Conservation (phyloP, 2,329 filamentous ascomycete genomes). For the Rasamsonia emersonii region DNA sequence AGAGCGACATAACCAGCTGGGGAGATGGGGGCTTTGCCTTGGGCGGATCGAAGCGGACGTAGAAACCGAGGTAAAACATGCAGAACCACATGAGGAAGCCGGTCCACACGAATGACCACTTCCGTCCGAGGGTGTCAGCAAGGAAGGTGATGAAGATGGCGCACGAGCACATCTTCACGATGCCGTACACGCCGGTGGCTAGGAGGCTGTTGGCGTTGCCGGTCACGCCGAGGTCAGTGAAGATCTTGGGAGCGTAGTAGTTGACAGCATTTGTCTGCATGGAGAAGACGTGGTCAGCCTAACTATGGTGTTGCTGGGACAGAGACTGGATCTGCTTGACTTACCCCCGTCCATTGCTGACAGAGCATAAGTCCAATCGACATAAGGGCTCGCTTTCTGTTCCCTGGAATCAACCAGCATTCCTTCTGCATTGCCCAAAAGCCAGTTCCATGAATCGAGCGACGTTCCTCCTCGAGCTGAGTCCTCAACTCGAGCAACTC, state of each 20-base stretch:
- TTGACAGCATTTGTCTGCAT: constrained; percentile 53
- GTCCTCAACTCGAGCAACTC: constrained; percentile 54
- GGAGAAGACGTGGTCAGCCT: too few species aligned
- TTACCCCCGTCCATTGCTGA: constrained; percentile 47
- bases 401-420: constrained; percentile 52
- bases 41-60: constrained; percentile 49
- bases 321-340: too few species aligned
- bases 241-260: constrained; percentile 64
- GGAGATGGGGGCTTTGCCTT: constrained; percentile 43
- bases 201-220: constrained; percentile 54
- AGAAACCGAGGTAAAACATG: constrained; percentile 66
- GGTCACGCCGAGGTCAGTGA: constrained; percentile 54
- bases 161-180: constrained; percentile 60
- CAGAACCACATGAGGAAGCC: constrained; percentile 52
- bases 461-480: constrained; percentile 55
- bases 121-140: constrained; percentile 60
- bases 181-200: constrained; percentile 65
- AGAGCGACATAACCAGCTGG: constrained; percentile 59
- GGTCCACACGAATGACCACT: constrained; percentile 56
- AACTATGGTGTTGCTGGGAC: too few species aligned
- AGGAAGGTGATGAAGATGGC: constrained; percentile 57
- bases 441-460: constrained; percentile 43
- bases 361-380: constrained; percentile 47
- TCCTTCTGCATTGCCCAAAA: constrained; percentile 54
- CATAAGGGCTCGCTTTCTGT: constrained; percentile 45